phyloP scores from a whole-genome alignment of 2,329 filamentous ascomycete genomes.

The Sporothrix pallida region DNA sequence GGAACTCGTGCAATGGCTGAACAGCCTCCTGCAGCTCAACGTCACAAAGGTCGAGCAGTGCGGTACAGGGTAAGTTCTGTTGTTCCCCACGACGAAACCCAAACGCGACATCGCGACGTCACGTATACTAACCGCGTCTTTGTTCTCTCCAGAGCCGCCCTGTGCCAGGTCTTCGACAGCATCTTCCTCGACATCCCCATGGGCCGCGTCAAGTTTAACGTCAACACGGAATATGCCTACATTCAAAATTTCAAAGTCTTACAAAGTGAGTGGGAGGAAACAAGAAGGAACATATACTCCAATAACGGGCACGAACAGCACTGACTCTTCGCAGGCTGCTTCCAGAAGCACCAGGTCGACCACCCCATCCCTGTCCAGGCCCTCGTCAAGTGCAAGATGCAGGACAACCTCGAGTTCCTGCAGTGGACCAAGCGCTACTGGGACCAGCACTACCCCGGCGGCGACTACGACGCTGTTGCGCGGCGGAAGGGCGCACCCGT shows the following conservation, averaged over 20 bases:
- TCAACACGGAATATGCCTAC: slow-evolving; percentile 95
- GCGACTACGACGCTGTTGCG: slow-evolving; percentile 90
- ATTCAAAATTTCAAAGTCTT: slow-evolving; percentile 98
- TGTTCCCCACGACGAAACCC: background rate
- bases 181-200: slow-evolving; percentile 97
- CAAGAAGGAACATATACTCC: background rate
- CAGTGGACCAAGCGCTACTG: slow-evolving; percentile 97
- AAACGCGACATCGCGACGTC: background rate
- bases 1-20: slow-evolving; percentile 94
- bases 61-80: slow-evolving; percentile 35
- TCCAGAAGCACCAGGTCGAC: slow-evolving; percentile 85
- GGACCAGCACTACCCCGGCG: slow-evolving; percentile 97
- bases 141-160: slow-evolving; percentile 70
- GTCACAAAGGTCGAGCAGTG: slow-evolving; percentile 90
- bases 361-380: slow-evolving; percentile 86
- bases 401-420: slow-evolving; percentile 98
- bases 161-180: slow-evolving; percentile 98
- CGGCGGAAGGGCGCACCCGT: slow-evolving; percentile 74
- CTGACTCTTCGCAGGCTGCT: slow-evolving; percentile 65
- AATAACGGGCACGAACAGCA: background rate
- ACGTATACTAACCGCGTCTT: slow-evolving; percentile 45
- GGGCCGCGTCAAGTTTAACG: slow-evolving; percentile 97
- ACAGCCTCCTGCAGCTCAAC: slow-evolving; percentile 97
- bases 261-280: slow-evolving; percentile 71
- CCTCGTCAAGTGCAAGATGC: slow-evolving; percentile 98